phyloP scores from a whole-genome alignment of 2,329 filamentous ascomycete genomes.

The Pseudonectria buxi region DNA sequence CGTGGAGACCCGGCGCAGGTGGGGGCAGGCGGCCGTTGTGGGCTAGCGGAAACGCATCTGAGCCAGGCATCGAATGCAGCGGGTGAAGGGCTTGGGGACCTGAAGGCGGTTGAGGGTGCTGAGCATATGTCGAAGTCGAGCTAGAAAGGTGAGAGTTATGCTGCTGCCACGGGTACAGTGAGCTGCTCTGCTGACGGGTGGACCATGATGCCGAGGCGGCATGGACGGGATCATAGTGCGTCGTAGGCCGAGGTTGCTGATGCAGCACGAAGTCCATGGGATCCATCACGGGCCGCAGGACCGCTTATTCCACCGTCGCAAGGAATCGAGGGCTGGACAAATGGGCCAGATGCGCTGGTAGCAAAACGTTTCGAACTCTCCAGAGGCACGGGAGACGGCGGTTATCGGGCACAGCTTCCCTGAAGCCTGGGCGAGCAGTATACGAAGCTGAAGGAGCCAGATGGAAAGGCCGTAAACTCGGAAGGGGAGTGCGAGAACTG shows the following conservation, averaged over 20 bases:
- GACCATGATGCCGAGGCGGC: conserved; percentile 20
- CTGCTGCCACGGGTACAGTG: conserved; percentile 17
- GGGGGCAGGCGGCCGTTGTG: conserved; percentile 16
- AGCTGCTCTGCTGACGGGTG: conserved; percentile 13
- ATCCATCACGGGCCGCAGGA: conserved; percentile 17
- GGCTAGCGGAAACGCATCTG: conserved; percentile 15
- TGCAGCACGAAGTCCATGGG: conserved; percentile 21
- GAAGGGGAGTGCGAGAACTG: neutral
- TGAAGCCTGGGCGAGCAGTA: neutral
- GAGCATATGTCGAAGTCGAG: conserved; percentile 14
- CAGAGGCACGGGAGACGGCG: conserved; percentile 1
- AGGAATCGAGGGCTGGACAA: neutral
- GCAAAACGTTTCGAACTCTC: conserved; percentile 1
- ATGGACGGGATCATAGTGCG: conserved; percentile 24
- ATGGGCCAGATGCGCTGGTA: conserved; percentile 1
- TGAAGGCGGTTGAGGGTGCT: conserved; percentile 3
- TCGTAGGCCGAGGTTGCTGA: conserved; percentile 13
- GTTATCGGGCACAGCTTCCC: neutral
- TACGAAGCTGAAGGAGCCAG: neutral
- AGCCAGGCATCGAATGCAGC: conserved; percentile 7
- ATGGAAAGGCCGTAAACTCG: too few species aligned
- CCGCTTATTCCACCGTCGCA: neutral
- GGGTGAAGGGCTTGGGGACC: neutral
- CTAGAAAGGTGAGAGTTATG: conserved; percentile 6
- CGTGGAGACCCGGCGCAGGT: conserved; percentile 15